Evolutionary conservation across 805 yeast species (phyloP), one percentile per base, ranked within the genome.

Genomic region (Candida andamanensis): DNA sequence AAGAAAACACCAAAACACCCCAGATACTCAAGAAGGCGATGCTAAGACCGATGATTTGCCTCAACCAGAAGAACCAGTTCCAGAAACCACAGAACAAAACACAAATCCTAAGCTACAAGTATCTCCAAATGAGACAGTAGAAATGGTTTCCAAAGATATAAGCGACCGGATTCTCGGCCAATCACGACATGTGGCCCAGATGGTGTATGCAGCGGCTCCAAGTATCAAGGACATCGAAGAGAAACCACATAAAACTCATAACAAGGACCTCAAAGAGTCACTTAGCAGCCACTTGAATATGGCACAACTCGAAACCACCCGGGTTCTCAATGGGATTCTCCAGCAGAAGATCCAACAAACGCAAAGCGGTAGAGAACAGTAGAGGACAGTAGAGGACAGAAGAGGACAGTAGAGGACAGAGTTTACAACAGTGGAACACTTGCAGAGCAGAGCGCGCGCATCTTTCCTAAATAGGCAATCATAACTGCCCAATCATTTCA

Each of bases 91-190:
- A n/a, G n/a, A n/a, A n/a, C n/a, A n/a, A n/a, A n/a, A n/a, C n/a
- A n/a, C n/a, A n/a, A n/a, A n/a, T n/a, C n/a, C n/a, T n/a, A n/a
- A n/a, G n/a, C n/a, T n/a, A n/a, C n/a, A n/a, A n/a, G n/a, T n/a
- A n/a, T n/a, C n/a, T n/a, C n/a, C n/a, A n/a, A n/a, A n/a, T n/a
- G 60, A 52, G 32, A 56, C 57, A 3, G 60, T 56, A 3, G 60
- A 56, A 28, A 50, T 44, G 8, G 37, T 51, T 15, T 51, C 58
- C 2, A 32, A 39, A n/a, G 35, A 43, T 17, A 44, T 51, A 9
- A 58, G 56, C 32, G 42, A 41, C 17, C 40, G 46, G 24, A 48
- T 54, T 2, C 31, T 49, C 17, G 28, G 32, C 12, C 35, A 37
- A 15, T 47, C 54, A 14, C 35, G 38, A 15, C 33, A 37, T 4